Evolutionary conservation across 176 grass and related monocot genomes (phyloP), one percentile per base, ranked within the genome.

Genomic region (Chrysopogon serrulatus): DNA sequence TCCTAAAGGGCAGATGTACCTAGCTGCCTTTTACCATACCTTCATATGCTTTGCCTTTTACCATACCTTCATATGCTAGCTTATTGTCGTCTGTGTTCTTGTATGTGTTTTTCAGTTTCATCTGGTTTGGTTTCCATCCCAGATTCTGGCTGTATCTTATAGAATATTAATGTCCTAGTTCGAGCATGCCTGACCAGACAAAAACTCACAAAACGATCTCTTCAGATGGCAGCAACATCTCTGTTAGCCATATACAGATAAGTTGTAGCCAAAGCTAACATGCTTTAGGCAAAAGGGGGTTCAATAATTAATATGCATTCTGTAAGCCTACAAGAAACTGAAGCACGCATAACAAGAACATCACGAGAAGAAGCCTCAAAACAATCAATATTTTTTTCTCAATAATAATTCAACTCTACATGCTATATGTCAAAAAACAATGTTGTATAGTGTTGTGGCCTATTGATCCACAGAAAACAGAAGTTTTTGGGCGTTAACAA

Each of bases 401-500:
- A 82, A 62, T 40, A 76, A 85, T 42, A 37, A 70, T 34, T 77
- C 73, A 4, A 71, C 51, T 43, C 77, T 86, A 64, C 65, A 82
- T 72, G 54, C 66, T 82, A 78, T 78, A 78, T 72, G 13, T 45
- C 23, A 86, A 86, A 79, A 79, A 66, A 21, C 59, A 86, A 83
- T 49, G 43, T 12, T 15, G 69, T 73, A 78, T 66, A 86, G 37
- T 77, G 23, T 74, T 74, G 31, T 13, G 32, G 71, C 5, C 83
- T 88, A 95, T 74, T 89, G 89, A 89, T 98, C 93, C 49, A 86
- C 76, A 82, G 91, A 95, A 86, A 90, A 92, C 77, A 98, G 73
- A 59, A 95, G 80, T 84, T 85, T 92, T 84, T 98, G 91, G 27
- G 92, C 96, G 83, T 98, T 86, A 69, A 92, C 76, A 39, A 94